Conservation (phyloP, 139 green algal species). For the Volvox reticuliferus region DNA sequence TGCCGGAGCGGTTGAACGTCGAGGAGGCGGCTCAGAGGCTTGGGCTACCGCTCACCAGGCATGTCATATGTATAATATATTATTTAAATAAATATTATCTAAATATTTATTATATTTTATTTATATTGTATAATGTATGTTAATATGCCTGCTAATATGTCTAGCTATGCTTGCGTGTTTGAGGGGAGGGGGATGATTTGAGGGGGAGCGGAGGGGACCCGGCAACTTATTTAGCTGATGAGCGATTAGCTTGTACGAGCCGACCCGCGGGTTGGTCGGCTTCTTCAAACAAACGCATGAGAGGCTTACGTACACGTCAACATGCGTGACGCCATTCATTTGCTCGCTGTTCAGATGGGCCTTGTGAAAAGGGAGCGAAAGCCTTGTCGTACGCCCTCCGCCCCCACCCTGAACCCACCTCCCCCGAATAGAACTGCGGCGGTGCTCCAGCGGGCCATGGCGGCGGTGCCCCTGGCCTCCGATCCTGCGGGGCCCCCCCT, state of each 20-base stretch:
- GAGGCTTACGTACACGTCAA: too few relatives aligned
- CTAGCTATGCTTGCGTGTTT: neutral
- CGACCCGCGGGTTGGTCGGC: too few relatives aligned
- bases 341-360: too few relatives aligned
- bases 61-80: neutral
- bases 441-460: conserved; percentile 63
- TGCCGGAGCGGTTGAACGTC: neutral
- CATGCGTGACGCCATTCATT: too few relatives aligned
- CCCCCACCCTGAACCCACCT: neutral
- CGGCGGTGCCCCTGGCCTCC: conserved; percentile 67
- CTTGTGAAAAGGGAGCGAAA: too few relatives aligned
- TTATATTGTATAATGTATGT: too few relatives aligned
- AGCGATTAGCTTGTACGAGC: too few relatives aligned
- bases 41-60: conserved; percentile 22
- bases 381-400: too few relatives aligned
- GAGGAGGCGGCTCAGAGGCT: neutral
- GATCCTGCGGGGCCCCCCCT: conserved; percentile 56
- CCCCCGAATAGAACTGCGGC: neutral
- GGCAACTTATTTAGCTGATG: too few relatives aligned
- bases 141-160: neutral
- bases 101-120: neutral
- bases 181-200: neutral
- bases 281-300: too few relatives aligned
- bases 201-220: too few relatives aligned
- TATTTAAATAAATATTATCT: too few relatives aligned